Evolutionary conservation across 768 basidiomycete genomes (phyloP), one percentile per base, ranked within the genome.

Genomic region (Lanmaoa rubissima): DNA sequence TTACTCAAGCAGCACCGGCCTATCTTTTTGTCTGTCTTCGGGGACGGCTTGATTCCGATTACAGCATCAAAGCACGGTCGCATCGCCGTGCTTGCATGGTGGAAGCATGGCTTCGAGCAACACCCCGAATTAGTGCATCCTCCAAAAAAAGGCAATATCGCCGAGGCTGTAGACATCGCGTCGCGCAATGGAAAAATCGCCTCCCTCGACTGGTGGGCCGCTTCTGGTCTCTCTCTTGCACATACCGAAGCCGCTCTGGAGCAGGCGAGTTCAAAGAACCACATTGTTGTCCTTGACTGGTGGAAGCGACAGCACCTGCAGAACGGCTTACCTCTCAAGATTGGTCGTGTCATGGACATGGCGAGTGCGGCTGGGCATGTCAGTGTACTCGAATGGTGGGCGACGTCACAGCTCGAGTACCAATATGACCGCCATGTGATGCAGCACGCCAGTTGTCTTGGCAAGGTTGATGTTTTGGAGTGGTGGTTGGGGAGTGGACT

Each of bases 401-500:
- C 86, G 3, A 78, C 82, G 4, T 90, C 89, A 1, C 84, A 86
- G 56, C 78, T 92, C 39, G 90, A 91, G 44, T 82, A 82, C 59
- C 89, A 89, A 65, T 90, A 91, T 70, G 90, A 92, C 65, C 80
- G 82, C 42, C 81, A 85, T 60, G 88, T 88, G 31, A 74, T 93
- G 61, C 84, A 90, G 56, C 85, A 88, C 57, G 90, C 92, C 2
- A 88, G 87, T 59, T 87, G 85, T 72, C 81, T 86, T 53, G 92
- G 92, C 19, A 90, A 84, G 72, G 82, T 92, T 12, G 84, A 90
- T 26, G 87, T 91, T 21, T 73, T 94, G 59, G 76, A 88, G 62
- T 94, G 92, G 92, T 93, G 92, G 92, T 68, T 87, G 44, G 80
- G 82, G 26, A 89, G 87, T 59, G 90, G 89, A 11, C 70, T 92